Evolutionary conservation across 2,329 filamentous ascomycete species (phyloP).

Genomic region (Hymenoscyphus albidus): DNA sequence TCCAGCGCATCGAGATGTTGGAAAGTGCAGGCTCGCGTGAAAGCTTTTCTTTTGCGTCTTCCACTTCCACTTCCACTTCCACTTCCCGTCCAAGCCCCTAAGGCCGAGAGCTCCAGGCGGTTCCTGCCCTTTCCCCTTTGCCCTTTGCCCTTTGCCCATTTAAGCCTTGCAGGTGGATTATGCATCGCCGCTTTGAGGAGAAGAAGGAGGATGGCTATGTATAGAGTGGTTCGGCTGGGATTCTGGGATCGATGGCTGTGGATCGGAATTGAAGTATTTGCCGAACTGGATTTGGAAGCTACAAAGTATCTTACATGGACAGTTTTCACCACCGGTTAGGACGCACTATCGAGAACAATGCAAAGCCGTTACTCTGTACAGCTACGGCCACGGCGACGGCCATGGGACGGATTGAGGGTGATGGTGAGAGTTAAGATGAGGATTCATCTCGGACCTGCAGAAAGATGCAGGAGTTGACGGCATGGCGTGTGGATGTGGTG

Average conservation of each 20-base stretch:
- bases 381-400: no score
- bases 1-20: neutral
- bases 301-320: no score
- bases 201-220: neutral
- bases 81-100: neutral
- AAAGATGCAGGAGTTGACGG: neutral
- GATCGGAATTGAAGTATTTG: no score
- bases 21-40: neutral
- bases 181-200: neutral
- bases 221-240: neutral
- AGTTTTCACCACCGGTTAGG: no score
- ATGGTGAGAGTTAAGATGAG: neutral
- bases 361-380: no score
- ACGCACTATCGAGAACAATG: no score
- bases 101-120: neutral
- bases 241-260: neutral
- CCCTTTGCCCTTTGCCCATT: neutral
- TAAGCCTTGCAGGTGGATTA: neutral
- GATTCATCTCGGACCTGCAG: neutral
- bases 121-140: no score
- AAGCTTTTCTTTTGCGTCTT: neutral
- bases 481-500: neutral
- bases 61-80: no score
- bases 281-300: no score
- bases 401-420: no score